Conservation (phyloP, 768 basidiomycete species). For the Suillus lakei region DNA sequence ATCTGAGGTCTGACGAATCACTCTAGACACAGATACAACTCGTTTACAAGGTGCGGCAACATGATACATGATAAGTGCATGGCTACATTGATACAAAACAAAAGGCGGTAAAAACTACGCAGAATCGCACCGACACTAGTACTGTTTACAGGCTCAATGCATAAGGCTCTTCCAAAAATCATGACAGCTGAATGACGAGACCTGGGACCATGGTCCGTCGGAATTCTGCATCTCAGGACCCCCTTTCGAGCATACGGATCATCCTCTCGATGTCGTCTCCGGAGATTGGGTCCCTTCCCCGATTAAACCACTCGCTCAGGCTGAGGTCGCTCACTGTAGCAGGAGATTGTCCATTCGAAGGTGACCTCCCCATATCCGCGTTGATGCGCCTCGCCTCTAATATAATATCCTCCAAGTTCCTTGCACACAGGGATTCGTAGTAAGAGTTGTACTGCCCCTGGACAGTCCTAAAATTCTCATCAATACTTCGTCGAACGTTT, state of each 20-base stretch:
- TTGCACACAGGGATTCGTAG: neutral
- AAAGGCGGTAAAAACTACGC: neutral
- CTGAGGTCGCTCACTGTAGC: constrained; percentile 1
- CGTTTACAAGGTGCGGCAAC: neutral
- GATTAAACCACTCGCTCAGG: constrained; percentile 2
- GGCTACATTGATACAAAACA: neutral
- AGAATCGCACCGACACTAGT: neutral
- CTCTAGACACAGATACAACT: neutral
- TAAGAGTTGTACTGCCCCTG: neutral
- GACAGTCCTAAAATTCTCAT: constrained; percentile 1
- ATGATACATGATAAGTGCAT: neutral
- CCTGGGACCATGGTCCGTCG: neutral
- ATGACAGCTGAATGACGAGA: neutral
- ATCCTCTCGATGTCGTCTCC: constrained; percentile 6
- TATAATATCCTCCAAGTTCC: neutral
- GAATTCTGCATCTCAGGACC: neutral
- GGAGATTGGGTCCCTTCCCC: neutral
- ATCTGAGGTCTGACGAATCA: neutral
- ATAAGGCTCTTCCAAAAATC: neutral
- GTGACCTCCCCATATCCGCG: neutral
- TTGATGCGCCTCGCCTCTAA: neutral
- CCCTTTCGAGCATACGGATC: neutral
- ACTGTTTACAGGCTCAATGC: neutral
- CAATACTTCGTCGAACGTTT: neutral
- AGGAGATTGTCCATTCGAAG: constrained; percentile 1